Base-by-base conservation (phyloP, 371 early-diverging fungal genomes). In the Lichtheimia ramosa region DNA sequence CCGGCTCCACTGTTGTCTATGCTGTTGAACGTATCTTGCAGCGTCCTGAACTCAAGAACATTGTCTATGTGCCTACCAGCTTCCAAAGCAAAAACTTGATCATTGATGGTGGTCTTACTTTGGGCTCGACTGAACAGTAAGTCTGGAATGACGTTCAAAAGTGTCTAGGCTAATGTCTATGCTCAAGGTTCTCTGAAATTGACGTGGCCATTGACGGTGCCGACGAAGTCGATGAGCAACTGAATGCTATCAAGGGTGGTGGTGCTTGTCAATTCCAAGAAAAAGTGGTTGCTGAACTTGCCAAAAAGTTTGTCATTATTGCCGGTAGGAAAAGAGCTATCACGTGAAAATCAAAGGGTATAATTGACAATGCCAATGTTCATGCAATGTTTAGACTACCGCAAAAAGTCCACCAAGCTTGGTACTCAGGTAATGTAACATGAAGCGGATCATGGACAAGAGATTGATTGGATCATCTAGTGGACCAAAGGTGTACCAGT, bases 161-260 rank as follows among this genome's bases (percentile, higher is more conserved):
- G n/a, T n/a, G n/a, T n/a, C n/a, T n/a, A n/a, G n/a, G n/a, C n/a
- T n/a, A n/a, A n/a, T n/a, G n/a, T n/a, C n/a, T n/a, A n/a, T n/a
- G n/a, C n/a, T n/a, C n/a, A n/a, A 81, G 85, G 51, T 82, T 75
- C 61, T 80, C 90, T 0, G 62, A 68, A 13, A 82, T 96, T 54
- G 95, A 96, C 66, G 83, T 96, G 14, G 89, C 93, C 18, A 91
- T 96, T 53, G 97, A 96, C 61, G 95, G 97, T 21, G 95, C 92
- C 3, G 96, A 96, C 72, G 96, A 96, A 76, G 90, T 90, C n/a
- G 91, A 92, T 58, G 56, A 73, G 12, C 66, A 86, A 40, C 70
- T 92, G 56, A 93, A 95, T 69, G 89, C 86, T 25, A 96, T 96
- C 71, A 96, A 96, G 75, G 96, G 97, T 15, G 97, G 97, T 16